Base-by-base conservation (phyloP, 176 grass and related monocot genomes). In the Phoenix dactylifera region DNA sequence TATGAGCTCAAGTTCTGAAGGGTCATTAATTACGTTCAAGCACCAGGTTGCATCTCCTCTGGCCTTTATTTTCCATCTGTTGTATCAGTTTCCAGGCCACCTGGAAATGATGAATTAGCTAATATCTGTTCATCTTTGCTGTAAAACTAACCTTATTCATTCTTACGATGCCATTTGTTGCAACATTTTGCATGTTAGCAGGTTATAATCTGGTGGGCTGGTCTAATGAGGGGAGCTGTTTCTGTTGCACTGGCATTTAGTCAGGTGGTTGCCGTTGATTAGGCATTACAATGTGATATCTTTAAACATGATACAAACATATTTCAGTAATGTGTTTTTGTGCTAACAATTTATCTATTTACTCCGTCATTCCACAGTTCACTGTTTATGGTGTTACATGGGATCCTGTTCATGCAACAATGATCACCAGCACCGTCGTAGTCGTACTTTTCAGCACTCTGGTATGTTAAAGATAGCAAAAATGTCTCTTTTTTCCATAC, bases 181-280 rank as follows among this genome's bases (percentile, higher is more conserved):
- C 16, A 51, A 16, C 12, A 26, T 16, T 51, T 50, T 51, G 1
- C 20, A 24, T 3, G 3, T 44, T 52, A 6, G 4, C 74, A 95
- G 86, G 60, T 84, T 3, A 80, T 95, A 18, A 89, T 95, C 55
- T 95, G 90, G 90, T 95, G 86, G 90, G 90, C 80, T 59, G 90
- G 86, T 65, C 82, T 95, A 57, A 95, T 89, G 83, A 86, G 90
- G 78, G 80, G 86, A 0, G 82, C 86, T 16, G 86, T 89, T 68
- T 95, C 82, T n/a, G 74, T 95, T 44, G 86, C 83, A 1, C 74
- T 95, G 52, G 86, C 83, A 62, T 95, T 86, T 53, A 89, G 80
- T 82, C 82, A 95, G 90, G 83, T 89, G 12, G 6, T 22, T 18
- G 54, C 32, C 48, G 29, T 57, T 44, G 35, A 44, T 44, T 44